phyloP scores from a whole-genome alignment of 345 rosid species.

The Raphanus sativus region DNA sequence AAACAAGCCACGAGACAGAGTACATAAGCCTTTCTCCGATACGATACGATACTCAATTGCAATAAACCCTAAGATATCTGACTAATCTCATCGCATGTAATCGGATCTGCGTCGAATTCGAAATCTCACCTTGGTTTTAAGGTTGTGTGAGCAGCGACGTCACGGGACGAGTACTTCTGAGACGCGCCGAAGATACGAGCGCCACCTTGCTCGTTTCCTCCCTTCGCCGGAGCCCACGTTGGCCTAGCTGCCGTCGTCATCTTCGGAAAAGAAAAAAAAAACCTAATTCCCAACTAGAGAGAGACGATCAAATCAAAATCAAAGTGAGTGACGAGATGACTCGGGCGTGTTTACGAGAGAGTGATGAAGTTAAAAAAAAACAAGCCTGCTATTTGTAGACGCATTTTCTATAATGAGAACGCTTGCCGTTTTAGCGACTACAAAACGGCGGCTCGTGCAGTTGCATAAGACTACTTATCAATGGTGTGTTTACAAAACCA shows the following conservation, averaged over 20 bases:
- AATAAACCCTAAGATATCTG: constrained; percentile 28
- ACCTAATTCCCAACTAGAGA: constrained; percentile 22
- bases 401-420: too few relatives aligned
- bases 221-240: constrained; percentile 99
- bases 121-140: constrained; percentile 77
- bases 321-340: constrained; percentile 18
- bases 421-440: too few relatives aligned
- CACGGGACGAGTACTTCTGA: constrained; percentile 94
- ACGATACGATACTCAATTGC: too few relatives aligned
- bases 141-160: constrained; percentile 83
- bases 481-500: too few relatives aligned
- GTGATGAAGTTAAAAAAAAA: neutral
- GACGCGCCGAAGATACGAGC: constrained; percentile 97
- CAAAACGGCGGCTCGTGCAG: too few relatives aligned
- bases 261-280: neutral
- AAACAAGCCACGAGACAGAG: too few relatives aligned
- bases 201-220: constrained; percentile 97
- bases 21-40: too few relatives aligned
- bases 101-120: neutral
- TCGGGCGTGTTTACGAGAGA: neutral
- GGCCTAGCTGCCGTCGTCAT: constrained; percentile 99
- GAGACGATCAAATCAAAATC: constrained; percentile 21
- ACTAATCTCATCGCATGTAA: neutral
- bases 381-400: too few relatives aligned
- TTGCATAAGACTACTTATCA: too few relatives aligned